These are phyloP conservation scores for Lachnellula occidentalis DNA, from an alignment of 2,329 filamentous ascomycete species.

Conservation along the genomic window DNA sequence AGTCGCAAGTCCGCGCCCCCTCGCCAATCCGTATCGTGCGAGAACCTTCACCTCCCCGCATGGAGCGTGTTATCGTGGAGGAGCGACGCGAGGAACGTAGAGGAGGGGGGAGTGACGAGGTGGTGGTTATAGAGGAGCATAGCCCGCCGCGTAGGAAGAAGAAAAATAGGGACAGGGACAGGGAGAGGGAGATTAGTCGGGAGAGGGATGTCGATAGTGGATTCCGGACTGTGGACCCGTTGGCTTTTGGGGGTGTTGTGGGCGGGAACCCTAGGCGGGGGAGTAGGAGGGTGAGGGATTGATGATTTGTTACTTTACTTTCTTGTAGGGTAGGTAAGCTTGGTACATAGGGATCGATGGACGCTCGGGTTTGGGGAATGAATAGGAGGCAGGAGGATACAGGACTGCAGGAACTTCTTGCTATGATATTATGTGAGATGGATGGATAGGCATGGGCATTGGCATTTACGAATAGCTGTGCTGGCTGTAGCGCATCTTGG, in stretches of 20 bases:
- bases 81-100: slow-evolving; percentile 21
- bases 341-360: background rate
- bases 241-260: slow-evolving; percentile 26
- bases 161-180: slow-evolving; percentile 18
- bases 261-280: slow-evolving; percentile 21
- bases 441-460: background rate
- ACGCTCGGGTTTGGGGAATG: background rate
- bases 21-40: slow-evolving; percentile 21
- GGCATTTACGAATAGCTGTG: background rate
- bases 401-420: background rate
- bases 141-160: slow-evolving; percentile 29
- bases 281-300: slow-evolving; percentile 9
- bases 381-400: background rate
- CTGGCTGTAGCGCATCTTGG: background rate
- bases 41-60: slow-evolving; percentile 15
- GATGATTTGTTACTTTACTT: background rate
- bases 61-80: slow-evolving; percentile 29
- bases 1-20: background rate
- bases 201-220: slow-evolving; percentile 23
- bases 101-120: slow-evolving; percentile 28
- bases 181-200: slow-evolving; percentile 10
- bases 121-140: slow-evolving; percentile 33
- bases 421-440: too few relatives aligned
- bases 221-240: slow-evolving; percentile 30
- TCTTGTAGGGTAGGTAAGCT: background rate